Percentiles rank a stretch among this genome's conserved stretches.
These are phyloP conservation scores for Metschnikowia aberdeeniae DNA, from an alignment of 805 yeast species.

Conservation along the genomic window DNA sequence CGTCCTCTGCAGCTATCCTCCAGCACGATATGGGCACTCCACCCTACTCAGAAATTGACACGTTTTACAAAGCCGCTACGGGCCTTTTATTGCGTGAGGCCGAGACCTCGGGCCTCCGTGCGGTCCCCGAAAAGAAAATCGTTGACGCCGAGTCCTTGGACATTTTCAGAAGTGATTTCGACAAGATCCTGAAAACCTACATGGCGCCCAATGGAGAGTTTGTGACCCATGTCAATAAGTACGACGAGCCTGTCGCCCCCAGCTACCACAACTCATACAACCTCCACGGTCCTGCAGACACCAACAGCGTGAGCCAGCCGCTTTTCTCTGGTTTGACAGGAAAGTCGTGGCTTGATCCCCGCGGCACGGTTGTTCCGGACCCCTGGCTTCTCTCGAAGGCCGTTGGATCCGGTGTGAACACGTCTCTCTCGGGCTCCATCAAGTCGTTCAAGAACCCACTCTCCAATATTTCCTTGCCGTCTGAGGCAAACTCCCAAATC, in stretches of 20 bases:
- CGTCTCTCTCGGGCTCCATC: conserved; percentile 23
- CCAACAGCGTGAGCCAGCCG: conserved; percentile 64
- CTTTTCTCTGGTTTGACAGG: conserved; percentile 70
- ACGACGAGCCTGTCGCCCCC: conserved; percentile 27
- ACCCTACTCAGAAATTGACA: conserved; percentile 52
- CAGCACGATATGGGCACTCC: conserved; percentile 46
- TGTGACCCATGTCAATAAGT: conserved; percentile 28
- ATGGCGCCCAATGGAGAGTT: conserved; percentile 60
- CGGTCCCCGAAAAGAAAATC: conserved; percentile 12
- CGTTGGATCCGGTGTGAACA: conserved; percentile 26
- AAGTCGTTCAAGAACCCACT: conserved; percentile 29
- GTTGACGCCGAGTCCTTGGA: conserved; percentile 24
- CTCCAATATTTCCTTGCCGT: conserved; percentile 33
- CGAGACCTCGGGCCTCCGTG: conserved; percentile 35
- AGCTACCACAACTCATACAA: conserved; percentile 21
- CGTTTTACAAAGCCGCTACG: conserved; percentile 56
- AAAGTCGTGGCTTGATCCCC: conserved; percentile 70
- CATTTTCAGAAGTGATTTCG: conserved; percentile 53
- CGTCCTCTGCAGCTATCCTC: conserved; percentile 46
- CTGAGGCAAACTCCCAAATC: conserved; percentile 30
- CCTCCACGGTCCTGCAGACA: conserved; percentile 27
- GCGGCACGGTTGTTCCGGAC: conserved; percentile 64
- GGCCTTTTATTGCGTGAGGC: conserved; percentile 64
- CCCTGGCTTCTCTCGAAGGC: conserved; percentile 65
- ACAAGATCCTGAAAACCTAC: conserved; percentile 52